Evolutionary conservation across 2,329 filamentous ascomycete genomes (phyloP).

Genomic region (Fusarium marasasianum): DNA sequence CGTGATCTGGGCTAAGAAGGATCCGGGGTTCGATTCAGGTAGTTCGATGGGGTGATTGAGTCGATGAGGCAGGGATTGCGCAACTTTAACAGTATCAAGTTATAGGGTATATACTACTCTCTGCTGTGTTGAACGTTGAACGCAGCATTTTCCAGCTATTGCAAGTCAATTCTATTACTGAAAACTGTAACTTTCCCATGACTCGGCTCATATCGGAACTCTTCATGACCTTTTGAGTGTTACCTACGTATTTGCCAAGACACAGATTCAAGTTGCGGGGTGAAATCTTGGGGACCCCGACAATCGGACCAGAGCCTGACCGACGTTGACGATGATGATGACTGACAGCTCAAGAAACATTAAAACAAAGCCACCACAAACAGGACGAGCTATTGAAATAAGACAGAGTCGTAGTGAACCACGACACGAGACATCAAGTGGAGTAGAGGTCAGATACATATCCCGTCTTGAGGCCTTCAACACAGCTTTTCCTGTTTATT

Average conservation of each 20-base stretch:
- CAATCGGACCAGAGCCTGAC: conserved; percentile 9
- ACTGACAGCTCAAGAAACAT: neutral
- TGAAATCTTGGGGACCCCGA: conserved; percentile 24
- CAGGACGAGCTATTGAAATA: neutral
- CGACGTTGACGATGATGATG: neutral
- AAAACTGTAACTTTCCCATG: neutral
- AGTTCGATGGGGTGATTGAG: conserved; percentile 13
- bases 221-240: neutral
- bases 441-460: neutral
- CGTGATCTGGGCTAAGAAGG: conserved; percentile 6
- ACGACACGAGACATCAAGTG: conserved; percentile 1
- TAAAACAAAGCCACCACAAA: neutral
- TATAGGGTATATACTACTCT: neutral
- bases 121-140: neutral
- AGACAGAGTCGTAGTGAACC: neutral
- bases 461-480: conserved; percentile 23
- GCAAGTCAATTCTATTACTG: neutral
- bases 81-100: neutral
- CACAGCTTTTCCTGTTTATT: neutral
- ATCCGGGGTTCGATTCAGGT: conserved; percentile 4
- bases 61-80: conserved; percentile 1
- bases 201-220: conserved; percentile 10
- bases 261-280: conserved; percentile 7
- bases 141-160: neutral
- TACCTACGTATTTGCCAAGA: conserved; percentile 14